Base-by-base conservation (phyloP, 108 stramenopile genomes). In the Pseudonitzschia multiseries region DNA sequence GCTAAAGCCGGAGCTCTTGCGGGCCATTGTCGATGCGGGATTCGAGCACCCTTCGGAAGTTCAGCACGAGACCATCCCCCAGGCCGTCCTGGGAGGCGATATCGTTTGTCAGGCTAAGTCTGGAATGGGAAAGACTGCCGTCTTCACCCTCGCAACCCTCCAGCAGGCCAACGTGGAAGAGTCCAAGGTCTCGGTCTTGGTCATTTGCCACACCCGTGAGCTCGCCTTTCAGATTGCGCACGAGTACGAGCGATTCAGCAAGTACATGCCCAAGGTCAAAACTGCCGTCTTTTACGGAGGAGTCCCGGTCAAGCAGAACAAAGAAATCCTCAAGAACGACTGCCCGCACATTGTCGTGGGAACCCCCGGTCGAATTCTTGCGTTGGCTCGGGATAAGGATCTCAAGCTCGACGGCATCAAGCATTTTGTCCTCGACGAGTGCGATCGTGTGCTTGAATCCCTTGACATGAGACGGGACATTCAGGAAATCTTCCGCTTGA, bases 71-170 rank as follows among this genome's bases (percentile, higher is more conserved):
- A 97, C 97, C 72, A 99, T 99, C 74, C 99, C 99, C 22, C 98
- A 99, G 71, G 98, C 99, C 14, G 91, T 99, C 33, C 79, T 99
- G n/a, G 99, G 99, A 32, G 96, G 96, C 83, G 99, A 99, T 77
- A 95, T 99, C 62, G 89, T 99, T 69, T 99, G 99, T 79, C 99
- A 99, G 82, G 99, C 99, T 52, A 99, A 99, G 89, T 94, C 94
- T 53, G 99, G 99, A 61, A 99, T 99, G 99, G 99, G 99, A 60
- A 99, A 99, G 86, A 99, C 99, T 1, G 99, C 99, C 36, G 99
- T 99, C 70, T 99, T 99, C 76, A 97, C 98, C 9, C 86, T 99
- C 44, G 93, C 99, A 9, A 99, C 99, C 6, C 87, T 99, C 36
- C 97, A 99, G 84, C 96, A 95, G 78, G 82, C 96, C 65, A 87